These are phyloP conservation scores for Eragrostis nindensis DNA, from an alignment of 176 grass and related monocot species.

Conservation along the genomic window DNA sequence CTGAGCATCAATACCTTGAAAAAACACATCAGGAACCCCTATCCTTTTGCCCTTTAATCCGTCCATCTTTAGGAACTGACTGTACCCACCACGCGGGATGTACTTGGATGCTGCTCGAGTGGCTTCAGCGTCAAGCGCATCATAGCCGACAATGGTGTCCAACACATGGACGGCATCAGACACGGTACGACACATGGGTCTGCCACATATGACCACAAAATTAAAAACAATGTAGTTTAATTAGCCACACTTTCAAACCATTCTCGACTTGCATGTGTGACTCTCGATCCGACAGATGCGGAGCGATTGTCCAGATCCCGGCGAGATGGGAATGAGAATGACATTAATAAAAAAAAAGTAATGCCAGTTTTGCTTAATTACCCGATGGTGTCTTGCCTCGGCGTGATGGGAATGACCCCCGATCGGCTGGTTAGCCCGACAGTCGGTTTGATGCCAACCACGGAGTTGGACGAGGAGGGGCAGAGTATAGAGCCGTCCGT, in stretches of 20 bases:
- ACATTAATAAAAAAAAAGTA: no score
- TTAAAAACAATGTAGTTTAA: background rate
- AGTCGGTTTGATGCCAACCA: slow-evolving; percentile 65
- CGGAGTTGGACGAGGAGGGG: slow-evolving; percentile 45
- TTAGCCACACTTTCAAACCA: no score
- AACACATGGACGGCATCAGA: slow-evolving; percentile 58
- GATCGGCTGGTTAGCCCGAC: slow-evolving; percentile 65
- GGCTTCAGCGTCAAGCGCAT: slow-evolving; percentile 44
- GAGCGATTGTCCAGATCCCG: no score
- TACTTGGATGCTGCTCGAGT: slow-evolving; percentile 47
- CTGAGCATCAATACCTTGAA: background rate
- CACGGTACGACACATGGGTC: slow-evolving; percentile 60
- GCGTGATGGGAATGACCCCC: slow-evolving; percentile 58
- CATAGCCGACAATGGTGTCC: slow-evolving; percentile 64
- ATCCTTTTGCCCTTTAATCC: slow-evolving; percentile 63
- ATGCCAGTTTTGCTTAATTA: no score
- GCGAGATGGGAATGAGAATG: no score
- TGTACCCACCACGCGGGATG: slow-evolving; percentile 56
- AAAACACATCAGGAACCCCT: slow-evolving; percentile 31
- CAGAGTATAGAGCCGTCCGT: slow-evolving; percentile 77
- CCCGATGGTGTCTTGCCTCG: slow-evolving; percentile 57
- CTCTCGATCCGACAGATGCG: no score
- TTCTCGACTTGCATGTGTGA: no score
- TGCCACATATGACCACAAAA: background rate
- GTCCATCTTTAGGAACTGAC: slow-evolving; percentile 53